Conservation (phyloP, 768 basidiomycete genomes). For the Trametes punicea region DNA sequence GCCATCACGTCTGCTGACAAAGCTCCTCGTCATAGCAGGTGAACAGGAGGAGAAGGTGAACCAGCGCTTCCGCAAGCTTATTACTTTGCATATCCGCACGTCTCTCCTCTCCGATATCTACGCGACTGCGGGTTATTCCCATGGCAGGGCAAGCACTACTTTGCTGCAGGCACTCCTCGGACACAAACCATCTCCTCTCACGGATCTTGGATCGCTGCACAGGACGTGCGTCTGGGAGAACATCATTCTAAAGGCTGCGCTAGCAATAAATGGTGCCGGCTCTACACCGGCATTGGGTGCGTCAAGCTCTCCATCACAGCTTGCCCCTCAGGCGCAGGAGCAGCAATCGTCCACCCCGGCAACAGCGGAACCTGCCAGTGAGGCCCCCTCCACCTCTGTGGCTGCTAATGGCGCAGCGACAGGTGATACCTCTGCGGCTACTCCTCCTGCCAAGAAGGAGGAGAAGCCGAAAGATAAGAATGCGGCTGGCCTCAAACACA, state of each 20-base stretch:
- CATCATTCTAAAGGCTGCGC: conserved; percentile 64
- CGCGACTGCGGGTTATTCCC: conserved; percentile 75
- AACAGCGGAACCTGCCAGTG: conserved; percentile 26
- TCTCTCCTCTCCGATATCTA: conserved; percentile 87
- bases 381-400: conserved; percentile 24
- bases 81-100: conserved; percentile 74
- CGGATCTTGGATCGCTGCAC: conserved; percentile 75
- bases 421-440: conserved; percentile 18
- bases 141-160: conserved; percentile 70
- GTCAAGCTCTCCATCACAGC: neutral
- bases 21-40: conserved; percentile 28
- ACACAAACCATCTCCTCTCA: conserved; percentile 51
- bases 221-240: conserved; percentile 86
- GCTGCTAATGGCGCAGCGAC: conserved; percentile 30
- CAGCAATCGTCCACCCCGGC: conserved; percentile 26
- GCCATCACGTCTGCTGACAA: neutral
- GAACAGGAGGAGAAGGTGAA: conserved; percentile 52
- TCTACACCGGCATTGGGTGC: conserved; percentile 9
- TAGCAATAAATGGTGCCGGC: conserved; percentile 30
- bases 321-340: neutral
- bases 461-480: conserved; percentile 58
- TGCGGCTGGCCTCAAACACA: conserved; percentile 71
- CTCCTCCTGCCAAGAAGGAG: conserved; percentile 33
- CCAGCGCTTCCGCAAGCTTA: conserved; percentile 63
- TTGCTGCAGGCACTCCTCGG: conserved; percentile 74